Percentiles rank a stretch among this genome's conserved stretches.
These are phyloP conservation scores for Infundibulicybe gibba DNA, from an alignment of 768 basidiomycete species.

Conservation along the genomic window DNA sequence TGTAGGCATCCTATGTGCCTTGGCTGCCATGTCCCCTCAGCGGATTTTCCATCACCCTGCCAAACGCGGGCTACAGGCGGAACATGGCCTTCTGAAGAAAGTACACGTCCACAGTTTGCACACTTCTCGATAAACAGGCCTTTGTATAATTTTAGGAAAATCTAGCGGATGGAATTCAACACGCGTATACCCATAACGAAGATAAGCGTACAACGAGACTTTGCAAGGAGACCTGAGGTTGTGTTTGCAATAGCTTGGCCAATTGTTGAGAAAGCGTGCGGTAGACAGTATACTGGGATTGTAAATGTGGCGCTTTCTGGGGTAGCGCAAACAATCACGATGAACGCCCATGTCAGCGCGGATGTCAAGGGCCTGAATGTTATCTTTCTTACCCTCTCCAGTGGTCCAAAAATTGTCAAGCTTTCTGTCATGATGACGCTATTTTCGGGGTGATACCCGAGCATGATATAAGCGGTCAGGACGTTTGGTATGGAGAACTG, in stretches of 20 bases:
- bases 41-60: slow-evolving; percentile 43
- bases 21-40: slow-evolving; percentile 7
- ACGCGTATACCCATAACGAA: slow-evolving; percentile 1
- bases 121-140: slow-evolving; percentile 63
- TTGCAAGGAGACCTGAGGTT: slow-evolving; percentile 51
- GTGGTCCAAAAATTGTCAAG: slow-evolving; percentile 67
- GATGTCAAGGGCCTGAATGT: neutral
- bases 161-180: slow-evolving; percentile 27
- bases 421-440: slow-evolving; percentile 50
- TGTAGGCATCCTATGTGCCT: slow-evolving; percentile 41
- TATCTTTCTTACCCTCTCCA: slow-evolving; percentile 53
- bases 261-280: slow-evolving; percentile 67
- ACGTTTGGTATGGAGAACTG: slow-evolving; percentile 65
- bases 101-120: slow-evolving; percentile 55
- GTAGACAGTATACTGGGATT: slow-evolving; percentile 65
- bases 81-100: slow-evolving; percentile 67
- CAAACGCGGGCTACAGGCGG: slow-evolving; percentile 67
- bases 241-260: slow-evolving; percentile 51
- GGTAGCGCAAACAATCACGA: neutral
- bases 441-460: slow-evolving; percentile 32
- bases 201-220: slow-evolving; percentile 39
- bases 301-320: slow-evolving; percentile 66
- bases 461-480: slow-evolving; percentile 58
- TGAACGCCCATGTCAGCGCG: neutral
- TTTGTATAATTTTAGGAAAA: slow-evolving; percentile 51